Percentiles rank a stretch among this genome's conserved stretches.
Evolutionary conservation across 2,329 filamentous ascomycete species (phyloP).

Genomic region (Alternaria sp.): DNA sequence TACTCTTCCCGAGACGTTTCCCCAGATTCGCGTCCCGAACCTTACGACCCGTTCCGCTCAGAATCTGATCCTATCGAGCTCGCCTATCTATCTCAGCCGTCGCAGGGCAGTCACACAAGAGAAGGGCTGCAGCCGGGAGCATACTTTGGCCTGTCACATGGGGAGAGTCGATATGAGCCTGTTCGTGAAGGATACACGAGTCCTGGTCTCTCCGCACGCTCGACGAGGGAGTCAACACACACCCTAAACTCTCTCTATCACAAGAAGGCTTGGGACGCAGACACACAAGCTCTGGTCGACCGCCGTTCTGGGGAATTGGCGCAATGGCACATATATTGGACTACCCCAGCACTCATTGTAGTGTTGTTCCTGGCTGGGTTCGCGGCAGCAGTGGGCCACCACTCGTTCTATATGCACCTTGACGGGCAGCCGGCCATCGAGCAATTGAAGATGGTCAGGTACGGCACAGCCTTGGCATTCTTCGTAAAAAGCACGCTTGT

Average conservation of each 20-base stretch:
- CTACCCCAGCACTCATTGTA: constrained; percentile 41
- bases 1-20: constrained; percentile 38
- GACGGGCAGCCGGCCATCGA: constrained; percentile 41
- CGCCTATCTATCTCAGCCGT: constrained; percentile 26
- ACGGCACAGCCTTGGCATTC: constrained; percentile 50
- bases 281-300: constrained; percentile 45
- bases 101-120: constrained; percentile 19
- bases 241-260: constrained; percentile 35
- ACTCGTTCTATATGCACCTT: constrained; percentile 46
- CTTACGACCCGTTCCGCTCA: constrained; percentile 40
- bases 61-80: constrained; percentile 44
- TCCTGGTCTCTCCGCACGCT: constrained; percentile 24
- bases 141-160: constrained; percentile 25
- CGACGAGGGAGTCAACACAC: constrained; percentile 33
- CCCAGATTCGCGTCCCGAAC: constrained; percentile 31
- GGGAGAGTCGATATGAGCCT: constrained; percentile 31
- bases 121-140: constrained; percentile 26
- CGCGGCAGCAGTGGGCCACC: constrained; percentile 46
- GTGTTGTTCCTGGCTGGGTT: constrained; percentile 44
- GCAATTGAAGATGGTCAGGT: constrained; percentile 47
- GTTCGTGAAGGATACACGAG: constrained; percentile 25
- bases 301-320: constrained; percentile 45
- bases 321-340: constrained; percentile 50
- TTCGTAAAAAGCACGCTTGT: constrained; percentile 51
- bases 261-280: constrained; percentile 41